A percentile compares a stretch with the other conserved stretches of the same genome.
Evolutionary conservation across 306 rosid species (phyloP).

Genomic region (Boehmeria nivea): DNA sequence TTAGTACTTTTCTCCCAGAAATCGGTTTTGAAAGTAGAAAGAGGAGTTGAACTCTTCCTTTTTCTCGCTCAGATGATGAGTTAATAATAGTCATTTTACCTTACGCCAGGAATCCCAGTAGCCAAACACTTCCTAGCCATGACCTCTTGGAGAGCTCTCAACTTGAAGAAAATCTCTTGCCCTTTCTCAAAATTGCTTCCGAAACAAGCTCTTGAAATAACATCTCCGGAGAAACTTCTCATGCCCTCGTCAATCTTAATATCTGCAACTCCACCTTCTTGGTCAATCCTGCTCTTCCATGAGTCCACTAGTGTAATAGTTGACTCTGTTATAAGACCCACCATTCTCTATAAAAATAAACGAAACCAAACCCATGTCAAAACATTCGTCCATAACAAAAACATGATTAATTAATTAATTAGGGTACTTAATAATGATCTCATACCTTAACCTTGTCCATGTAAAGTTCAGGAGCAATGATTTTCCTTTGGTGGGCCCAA

Average conservation of each 20-base stretch:
- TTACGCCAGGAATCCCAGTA: constrained; percentile 7
- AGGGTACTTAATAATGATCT: too few relatives aligned
- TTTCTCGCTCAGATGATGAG: too few relatives aligned
- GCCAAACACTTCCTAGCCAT: constrained; percentile 17
- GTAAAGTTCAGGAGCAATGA: constrained; percentile 40
- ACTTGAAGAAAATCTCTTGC: constrained; percentile 11
- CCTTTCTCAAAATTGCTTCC: constrained; percentile 6
- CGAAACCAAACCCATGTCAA: too few relatives aligned
- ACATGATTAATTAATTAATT: background rate
- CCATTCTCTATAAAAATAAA: constrained; percentile 13
- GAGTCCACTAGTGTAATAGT: background rate
- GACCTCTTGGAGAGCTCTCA: constrained; percentile 14
- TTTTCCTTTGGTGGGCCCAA: constrained; percentile 39
- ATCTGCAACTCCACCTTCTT: background rate
- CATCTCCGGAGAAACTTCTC: constrained; percentile 14
- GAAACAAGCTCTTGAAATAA: constrained; percentile 8
- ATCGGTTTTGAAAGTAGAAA: too few relatives aligned
- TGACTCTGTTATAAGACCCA: constrained; percentile 7
- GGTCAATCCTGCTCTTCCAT: constrained; percentile 15
- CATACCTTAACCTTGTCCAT: constrained; percentile 45
- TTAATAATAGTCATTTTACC: background rate
- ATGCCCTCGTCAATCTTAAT: constrained; percentile 7
- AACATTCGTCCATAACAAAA: too few relatives aligned
- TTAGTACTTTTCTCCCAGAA: too few relatives aligned
- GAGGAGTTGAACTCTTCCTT: too few relatives aligned